These are phyloP conservation scores for Diutina pseudorugosa DNA, from an alignment of 1,139 yeast species.

Conservation along the genomic window DNA sequence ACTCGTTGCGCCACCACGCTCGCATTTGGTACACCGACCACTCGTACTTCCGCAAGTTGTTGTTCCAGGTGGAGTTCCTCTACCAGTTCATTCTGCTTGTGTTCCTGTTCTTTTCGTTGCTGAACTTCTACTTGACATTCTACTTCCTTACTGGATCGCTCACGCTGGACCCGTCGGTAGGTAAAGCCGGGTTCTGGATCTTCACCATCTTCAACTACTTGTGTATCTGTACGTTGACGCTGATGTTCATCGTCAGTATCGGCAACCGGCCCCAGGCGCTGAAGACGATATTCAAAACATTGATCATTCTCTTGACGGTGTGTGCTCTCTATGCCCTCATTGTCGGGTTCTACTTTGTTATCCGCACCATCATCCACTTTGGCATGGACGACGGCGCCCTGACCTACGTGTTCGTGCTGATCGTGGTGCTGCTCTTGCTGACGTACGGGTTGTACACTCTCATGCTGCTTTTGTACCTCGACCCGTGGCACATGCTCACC, in stretches of 20 bases:
- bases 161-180: constrained; percentile 37
- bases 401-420: constrained; percentile 53
- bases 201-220: constrained; percentile 78
- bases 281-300: constrained; percentile 51
- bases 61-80: constrained; percentile 70
- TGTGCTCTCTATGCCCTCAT: constrained; percentile 76
- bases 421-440: constrained; percentile 75
- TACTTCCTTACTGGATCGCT: constrained; percentile 89
- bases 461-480: constrained; percentile 71
- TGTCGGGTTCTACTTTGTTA: constrained; percentile 75
- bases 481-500: constrained; percentile 89
- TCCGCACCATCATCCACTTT: constrained; percentile 33
- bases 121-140: constrained; percentile 83
- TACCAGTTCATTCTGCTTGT: constrained; percentile 69
- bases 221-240: constrained; percentile 67
- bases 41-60: constrained; percentile 59
- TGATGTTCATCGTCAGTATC: constrained; percentile 82
- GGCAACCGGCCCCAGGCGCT: constrained; percentile 95
- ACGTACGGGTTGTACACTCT: constrained; percentile 82
- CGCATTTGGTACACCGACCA: constrained; percentile 86
- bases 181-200: constrained; percentile 64
- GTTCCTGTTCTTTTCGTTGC: constrained; percentile 82
- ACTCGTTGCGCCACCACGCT: constrained; percentile 65
- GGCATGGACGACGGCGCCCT: constrained; percentile 25
- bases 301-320: constrained; percentile 60